These are phyloP conservation scores for Barnettozyma botsteinii DNA, from an alignment of 805 yeast genomes.

Conservation along the genomic window DNA sequence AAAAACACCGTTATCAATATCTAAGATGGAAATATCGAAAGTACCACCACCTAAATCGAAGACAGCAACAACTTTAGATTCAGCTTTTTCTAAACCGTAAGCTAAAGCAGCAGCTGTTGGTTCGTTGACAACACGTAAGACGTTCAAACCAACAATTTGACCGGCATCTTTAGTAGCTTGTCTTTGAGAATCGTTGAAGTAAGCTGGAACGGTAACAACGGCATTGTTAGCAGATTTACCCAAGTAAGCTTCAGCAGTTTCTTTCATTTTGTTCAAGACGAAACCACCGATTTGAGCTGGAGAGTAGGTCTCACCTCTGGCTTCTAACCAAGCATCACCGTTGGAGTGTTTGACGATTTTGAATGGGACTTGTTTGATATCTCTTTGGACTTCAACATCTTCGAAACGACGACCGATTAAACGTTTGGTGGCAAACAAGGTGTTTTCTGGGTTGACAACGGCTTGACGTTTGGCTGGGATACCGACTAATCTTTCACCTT, in stretches of 20 bases:
- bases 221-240: constrained; percentile 56
- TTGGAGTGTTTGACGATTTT: constrained; percentile 51
- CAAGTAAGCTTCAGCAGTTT: constrained; percentile 55
- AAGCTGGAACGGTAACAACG: constrained; percentile 76
- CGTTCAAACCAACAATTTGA: constrained; percentile 73
- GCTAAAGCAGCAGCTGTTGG: constrained; percentile 98
- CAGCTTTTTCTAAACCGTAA: constrained; percentile 94
- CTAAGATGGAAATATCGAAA: constrained; percentile 72
- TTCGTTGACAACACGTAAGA: constrained; percentile 70
- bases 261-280: constrained; percentile 59
- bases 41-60: constrained; percentile 86
- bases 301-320: constrained; percentile 42
- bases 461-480: constrained; percentile 77
- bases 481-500: constrained; percentile 53
- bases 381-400: constrained; percentile 70
- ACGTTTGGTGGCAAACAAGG: constrained; percentile 79
- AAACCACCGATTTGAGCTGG: constrained; percentile 73
- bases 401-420: constrained; percentile 69
- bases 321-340: constrained; percentile 66
- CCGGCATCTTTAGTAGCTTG: constrained; percentile 81
- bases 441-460: constrained; percentile 68
- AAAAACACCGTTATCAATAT: constrained; percentile 75
- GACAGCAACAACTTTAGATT: constrained; percentile 49
- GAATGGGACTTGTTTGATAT: constrained; percentile 59
- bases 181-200: constrained; percentile 75